Evolutionary conservation across 805 yeast species (phyloP), one percentile per base, ranked within the genome.

Genomic region (Pichia eremophila): DNA sequence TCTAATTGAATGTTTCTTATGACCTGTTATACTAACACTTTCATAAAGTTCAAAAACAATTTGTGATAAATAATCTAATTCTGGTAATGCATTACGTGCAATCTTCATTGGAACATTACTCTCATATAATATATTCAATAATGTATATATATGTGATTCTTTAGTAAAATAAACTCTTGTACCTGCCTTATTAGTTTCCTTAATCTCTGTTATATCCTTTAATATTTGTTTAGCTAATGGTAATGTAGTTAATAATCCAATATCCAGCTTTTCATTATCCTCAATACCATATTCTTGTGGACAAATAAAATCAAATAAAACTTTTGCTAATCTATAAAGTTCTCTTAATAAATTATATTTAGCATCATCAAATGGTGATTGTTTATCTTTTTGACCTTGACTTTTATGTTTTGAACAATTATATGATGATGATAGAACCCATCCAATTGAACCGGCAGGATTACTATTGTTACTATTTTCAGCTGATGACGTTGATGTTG

Each of bases 251-350:
- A 93, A 71, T 48, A 93, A 70, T 5, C 99, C 99, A 68, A 93
- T 93, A 62, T 93, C 99, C 51, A 93, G 74, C 62, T 93, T 93
- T 65, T 93, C 99, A 58, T 84, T 83, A 60, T 89, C 95, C 54
- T 90, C 88, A 57, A 93, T 93, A 53, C 99, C 99, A 62, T 93
- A 93, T 62, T 93, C 99, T 65, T 93, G 98, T 10, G 99, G 99
- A 66, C 98, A 93, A 43, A 93, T 89, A 61, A 91, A 93, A 66
- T 93, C 99, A 69, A 93, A 93, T 52, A 93, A 68, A 8, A 93
- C 96, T 64, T 93, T 95, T 0, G 96, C 86, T 47, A 93, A 72
- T 53, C 91, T 74, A 63, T 90, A 93, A 45, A 93, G 74, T 62
- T 93, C 99, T 55, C 98, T 74, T 49, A 93, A 72, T 52, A 87